A percentile compares a stretch with the other conserved stretches of the same genome.
Evolutionary conservation across 257 asterid species (phyloP).

Genomic region (Ophiorrhiza pumila): DNA sequence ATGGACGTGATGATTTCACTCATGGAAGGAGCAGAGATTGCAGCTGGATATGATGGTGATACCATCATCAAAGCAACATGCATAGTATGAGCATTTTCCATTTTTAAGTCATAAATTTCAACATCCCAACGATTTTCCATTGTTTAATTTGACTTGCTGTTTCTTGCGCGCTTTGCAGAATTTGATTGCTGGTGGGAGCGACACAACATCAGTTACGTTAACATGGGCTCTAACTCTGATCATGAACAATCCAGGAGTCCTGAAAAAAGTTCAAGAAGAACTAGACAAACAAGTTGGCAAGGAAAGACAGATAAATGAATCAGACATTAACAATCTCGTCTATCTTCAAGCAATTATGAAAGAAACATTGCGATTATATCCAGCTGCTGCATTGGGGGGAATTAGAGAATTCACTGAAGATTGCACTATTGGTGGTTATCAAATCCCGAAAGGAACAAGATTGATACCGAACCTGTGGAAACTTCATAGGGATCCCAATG

Average conservation of each 20-base stretch:
- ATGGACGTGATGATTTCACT: constrained; percentile 50
- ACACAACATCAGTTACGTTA: constrained; percentile 38
- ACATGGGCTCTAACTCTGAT: constrained; percentile 42
- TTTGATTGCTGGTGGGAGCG: constrained; percentile 47
- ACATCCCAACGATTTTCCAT: too few species aligned
- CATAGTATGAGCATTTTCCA: constrained; percentile 31
- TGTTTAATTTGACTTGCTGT: too few species aligned
- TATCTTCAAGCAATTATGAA: constrained; percentile 50
- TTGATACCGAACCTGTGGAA: too few species aligned
- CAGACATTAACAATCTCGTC: constrained; percentile 38
- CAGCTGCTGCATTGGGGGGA: constrained; percentile 36
- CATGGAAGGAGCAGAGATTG: constrained; percentile 21
- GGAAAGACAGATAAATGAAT: constrained; percentile 44
- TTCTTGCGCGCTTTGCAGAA: constrained; percentile 27
- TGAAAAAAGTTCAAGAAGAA: constrained; percentile 41
- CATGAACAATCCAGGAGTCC: constrained; percentile 30
- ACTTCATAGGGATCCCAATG: too few species aligned
- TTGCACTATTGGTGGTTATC: too few species aligned
- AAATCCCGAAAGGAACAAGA: too few species aligned
- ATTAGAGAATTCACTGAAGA: too few species aligned
- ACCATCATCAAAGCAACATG: constrained; percentile 31
- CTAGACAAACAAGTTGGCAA: constrained; percentile 39
- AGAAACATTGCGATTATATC: constrained; percentile 44
- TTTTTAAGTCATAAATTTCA: too few species aligned
- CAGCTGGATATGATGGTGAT: constrained; percentile 18